phyloP scores from a whole-genome alignment of 352 stramenopile genomes.

The Globisporangium megalacanthum region DNA sequence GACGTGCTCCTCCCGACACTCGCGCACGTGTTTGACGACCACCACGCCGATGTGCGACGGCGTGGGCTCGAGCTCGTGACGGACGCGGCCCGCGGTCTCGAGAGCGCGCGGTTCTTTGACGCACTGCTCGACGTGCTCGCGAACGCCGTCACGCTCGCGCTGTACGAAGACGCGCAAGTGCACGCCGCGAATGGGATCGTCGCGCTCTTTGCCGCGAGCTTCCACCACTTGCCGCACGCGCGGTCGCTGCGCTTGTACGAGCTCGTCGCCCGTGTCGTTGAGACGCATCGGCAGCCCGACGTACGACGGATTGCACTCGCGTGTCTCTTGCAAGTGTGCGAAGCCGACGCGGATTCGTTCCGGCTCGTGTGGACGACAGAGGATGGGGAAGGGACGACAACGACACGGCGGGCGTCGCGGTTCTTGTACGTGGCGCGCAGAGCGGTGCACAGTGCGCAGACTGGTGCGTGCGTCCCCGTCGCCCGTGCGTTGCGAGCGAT shows the following conservation, averaged over 20 bases:
- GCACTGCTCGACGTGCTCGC: constrained; percentile 72
- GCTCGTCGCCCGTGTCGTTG: constrained; percentile 54
- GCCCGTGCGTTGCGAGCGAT: constrained; percentile 52
- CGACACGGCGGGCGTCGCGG: constrained; percentile 57
- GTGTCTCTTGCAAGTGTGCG: constrained; percentile 68
- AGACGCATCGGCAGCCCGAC: constrained; percentile 56
- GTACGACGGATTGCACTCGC: constrained; percentile 58
- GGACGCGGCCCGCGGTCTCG: constrained; percentile 60
- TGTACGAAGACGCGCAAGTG: constrained; percentile 61
- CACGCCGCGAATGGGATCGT: constrained; percentile 52
- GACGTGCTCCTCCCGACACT: constrained; percentile 75
- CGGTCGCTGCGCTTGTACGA: constrained; percentile 79
- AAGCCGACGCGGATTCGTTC: constrained; percentile 45
- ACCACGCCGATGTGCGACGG: constrained; percentile 45
- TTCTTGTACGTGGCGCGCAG: constrained; percentile 55
- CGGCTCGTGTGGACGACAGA: constrained; percentile 49
- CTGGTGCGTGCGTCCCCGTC: constrained; percentile 51
- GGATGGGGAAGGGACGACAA: neutral
- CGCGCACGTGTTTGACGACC: constrained; percentile 64
- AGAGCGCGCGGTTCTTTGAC: constrained; percentile 74
- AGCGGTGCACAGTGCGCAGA: constrained; percentile 33
- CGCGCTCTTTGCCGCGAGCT: constrained; percentile 72
- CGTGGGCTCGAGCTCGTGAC: constrained; percentile 61
- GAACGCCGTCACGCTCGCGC: constrained; percentile 56
- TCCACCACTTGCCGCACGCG: constrained; percentile 67